Evolutionary conservation across 2,329 filamentous ascomycete genomes (phyloP).

Genomic region (Scedosporium aurantiacum): DNA sequence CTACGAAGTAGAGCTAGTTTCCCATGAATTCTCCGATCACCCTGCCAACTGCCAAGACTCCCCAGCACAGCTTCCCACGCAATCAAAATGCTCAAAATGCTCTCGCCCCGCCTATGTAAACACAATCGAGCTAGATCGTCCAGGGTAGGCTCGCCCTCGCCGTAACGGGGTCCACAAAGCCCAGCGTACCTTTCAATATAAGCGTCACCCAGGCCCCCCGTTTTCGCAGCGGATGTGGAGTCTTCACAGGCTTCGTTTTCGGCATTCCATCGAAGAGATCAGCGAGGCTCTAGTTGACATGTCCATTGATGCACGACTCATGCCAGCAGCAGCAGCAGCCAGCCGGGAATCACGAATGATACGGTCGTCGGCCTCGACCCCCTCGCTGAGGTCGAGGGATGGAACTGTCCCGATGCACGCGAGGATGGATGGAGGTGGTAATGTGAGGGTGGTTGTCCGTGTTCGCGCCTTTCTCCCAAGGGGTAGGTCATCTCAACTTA

Average conservation of each 20-base stretch:
- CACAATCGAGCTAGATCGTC: neutral
- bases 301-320: conserved; percentile 31
- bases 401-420: conserved; percentile 47
- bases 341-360: conserved; percentile 25
- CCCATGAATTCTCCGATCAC: neutral
- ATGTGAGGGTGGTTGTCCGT: conserved; percentile 73
- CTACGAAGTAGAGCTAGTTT: no score
- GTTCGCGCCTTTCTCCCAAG: conserved; percentile 68
- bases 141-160: neutral
- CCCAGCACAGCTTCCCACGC: neutral
- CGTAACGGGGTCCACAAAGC: neutral
- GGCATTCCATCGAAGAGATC: conserved; percentile 27
- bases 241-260: conserved; percentile 8
- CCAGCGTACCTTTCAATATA: neutral
- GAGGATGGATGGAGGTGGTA: conserved; percentile 55
- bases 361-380: conserved; percentile 64
- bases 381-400: conserved; percentile 64
- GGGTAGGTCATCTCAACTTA: no score
- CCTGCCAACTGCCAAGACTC: neutral
- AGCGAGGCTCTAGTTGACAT: conserved; percentile 28
- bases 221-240: conserved; percentile 3
- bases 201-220: neutral
- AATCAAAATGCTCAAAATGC: no score
- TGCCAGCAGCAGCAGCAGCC: conserved; percentile 29
- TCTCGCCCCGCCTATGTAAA: conserved; percentile 2